Evolutionary conservation across 441 rosid species (phyloP).

Genomic region (Daphne laureola): DNA sequence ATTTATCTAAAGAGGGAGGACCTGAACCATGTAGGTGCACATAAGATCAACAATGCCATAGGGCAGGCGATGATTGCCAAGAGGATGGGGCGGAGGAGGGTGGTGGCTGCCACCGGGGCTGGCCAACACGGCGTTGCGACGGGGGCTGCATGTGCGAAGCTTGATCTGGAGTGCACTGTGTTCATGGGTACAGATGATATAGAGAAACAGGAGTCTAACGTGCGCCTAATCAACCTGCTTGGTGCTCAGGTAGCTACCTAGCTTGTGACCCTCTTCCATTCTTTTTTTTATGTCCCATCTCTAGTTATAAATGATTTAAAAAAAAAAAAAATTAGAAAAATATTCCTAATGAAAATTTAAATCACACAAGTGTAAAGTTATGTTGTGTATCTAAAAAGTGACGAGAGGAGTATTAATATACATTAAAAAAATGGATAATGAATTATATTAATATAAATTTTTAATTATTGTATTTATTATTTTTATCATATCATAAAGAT

Average conservation of each 20-base stretch:
- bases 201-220: slow-evolving; percentile 52
- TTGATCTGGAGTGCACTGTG: slow-evolving; percentile 45
- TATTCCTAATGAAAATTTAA: no score
- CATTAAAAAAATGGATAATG: no score
- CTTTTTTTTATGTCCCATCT: no score
- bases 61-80: slow-evolving; percentile 73
- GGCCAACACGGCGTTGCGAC: slow-evolving; percentile 84
- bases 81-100: slow-evolving; percentile 42
- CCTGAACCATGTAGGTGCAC: slow-evolving; percentile 66
- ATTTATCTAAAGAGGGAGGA: slow-evolving; percentile 81
- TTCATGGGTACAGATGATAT: slow-evolving; percentile 66
- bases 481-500: no score
- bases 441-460: no score
- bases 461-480: no score
- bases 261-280: no score
- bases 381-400: no score
- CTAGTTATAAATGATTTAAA: no score
- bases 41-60: slow-evolving; percentile 74
- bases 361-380: no score
- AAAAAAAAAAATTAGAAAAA: no score
- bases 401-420: no score
- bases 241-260: slow-evolving; percentile 65
- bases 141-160: slow-evolving; percentile 72
- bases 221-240: slow-evolving; percentile 41
- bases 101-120: slow-evolving; percentile 71